Base-by-base conservation (phyloP, 2,329 filamentous ascomycete genomes). In the Fusarium pseudonygamai region DNA sequence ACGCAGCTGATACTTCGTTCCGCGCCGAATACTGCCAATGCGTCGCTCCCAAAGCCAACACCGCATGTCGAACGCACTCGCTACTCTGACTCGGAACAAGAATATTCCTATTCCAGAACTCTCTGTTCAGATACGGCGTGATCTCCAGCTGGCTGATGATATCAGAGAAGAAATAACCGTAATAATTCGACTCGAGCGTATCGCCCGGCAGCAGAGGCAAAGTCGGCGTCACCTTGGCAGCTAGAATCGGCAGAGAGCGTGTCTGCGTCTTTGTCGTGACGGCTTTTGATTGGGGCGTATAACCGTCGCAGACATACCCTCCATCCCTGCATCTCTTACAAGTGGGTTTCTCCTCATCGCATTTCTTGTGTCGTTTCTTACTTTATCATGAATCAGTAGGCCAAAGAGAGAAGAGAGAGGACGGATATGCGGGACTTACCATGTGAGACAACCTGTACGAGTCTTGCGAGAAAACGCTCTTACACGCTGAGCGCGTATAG, bases 341-440 rank as follows among this genome's bases (percentile, higher is more conserved):
- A 2, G 45, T 50, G 7, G 64, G 64, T 22, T 67, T 67, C 11
- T 52, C 62, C 26, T 67, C 64, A 3, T 39, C 64, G 4, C 64
- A 67, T 10, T 67, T 67, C 28, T 67, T 67, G 10, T 67, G 64
- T 16, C 64, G 20, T 4, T 67, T 67, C 43, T 67, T 67, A n/a
- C 64, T 67, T 32, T 13, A 4, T n/a, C 7, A 13, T 14, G 4
- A 15, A 6, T 67, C 10, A 66, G 32, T 22, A 12, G 20, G 43
- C 18, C 22, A 34, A 34, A 50, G 22, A 32, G 28, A 6, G 6
- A 34, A 24, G 3, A n/a, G 32, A 24, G 22, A 30, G 8, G 9
- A 3, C 7, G 12, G 32, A 15, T 14, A 60, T 61, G 36, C 26
- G 20, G 15, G n/a, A 45, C 61, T n/a, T 45, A 67, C 64, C 64